Percentiles rank a stretch among this genome's conserved stretches.
Evolutionary conservation across 2,329 filamentous ascomycete genomes (phyloP).

Genomic region (Fusarium fracticaudum): DNA sequence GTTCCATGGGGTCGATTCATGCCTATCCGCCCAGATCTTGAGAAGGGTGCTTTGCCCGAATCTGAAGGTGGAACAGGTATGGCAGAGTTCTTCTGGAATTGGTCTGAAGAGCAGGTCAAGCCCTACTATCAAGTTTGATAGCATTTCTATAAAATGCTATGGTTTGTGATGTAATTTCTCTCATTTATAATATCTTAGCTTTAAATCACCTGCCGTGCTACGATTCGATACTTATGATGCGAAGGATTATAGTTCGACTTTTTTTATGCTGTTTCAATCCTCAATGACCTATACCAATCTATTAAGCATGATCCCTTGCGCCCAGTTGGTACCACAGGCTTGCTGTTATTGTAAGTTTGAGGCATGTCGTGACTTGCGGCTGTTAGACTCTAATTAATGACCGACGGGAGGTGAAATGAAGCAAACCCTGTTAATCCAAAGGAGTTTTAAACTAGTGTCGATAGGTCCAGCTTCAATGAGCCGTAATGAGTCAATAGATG

Average conservation of each 20-base stretch:
- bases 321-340: background rate
- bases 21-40: constrained; percentile 47
- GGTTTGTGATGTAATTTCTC: background rate
- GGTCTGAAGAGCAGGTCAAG: constrained; percentile 52
- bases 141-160: background rate
- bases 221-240: no score
- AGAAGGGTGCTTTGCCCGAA: constrained; percentile 43
- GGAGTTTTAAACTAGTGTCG: background rate
- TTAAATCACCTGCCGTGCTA: background rate
- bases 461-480: constrained; percentile 1
- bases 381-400: background rate
- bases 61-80: constrained; percentile 52
- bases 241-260: background rate
- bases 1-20: constrained; percentile 50
- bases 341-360: background rate
- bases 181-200: background rate
- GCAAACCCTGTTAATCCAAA: background rate
- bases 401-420: background rate
- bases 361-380: background rate
- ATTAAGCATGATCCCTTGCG: background rate
- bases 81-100: constrained; percentile 53
- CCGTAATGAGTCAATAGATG: constrained; percentile 7
- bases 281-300: background rate
- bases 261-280: background rate
- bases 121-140: constrained; percentile 13